Evolutionary conservation across 345 rosid genomes (phyloP), one percentile per base, ranked within the genome.

Genomic region (Sisymbrium irio): DNA sequence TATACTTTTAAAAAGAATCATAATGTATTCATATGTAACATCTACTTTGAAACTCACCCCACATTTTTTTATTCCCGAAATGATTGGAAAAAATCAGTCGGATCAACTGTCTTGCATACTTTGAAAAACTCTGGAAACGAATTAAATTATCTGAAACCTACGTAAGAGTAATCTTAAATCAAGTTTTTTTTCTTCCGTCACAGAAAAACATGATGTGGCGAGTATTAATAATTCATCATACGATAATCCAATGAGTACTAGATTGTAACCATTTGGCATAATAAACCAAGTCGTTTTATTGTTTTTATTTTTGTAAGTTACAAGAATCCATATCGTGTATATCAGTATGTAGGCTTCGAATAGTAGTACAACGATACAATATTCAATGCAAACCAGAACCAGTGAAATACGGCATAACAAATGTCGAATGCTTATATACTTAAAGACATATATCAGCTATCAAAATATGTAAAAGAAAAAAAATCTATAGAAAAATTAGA

Each of bases 301-400:
- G 4, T 27, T 27, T 8, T 47, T 25, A 8, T 45, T 6, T 9
- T 20, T 22, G 32, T 28, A 14, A 27, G 36, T 53, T 53, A 53
- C 59, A 27, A 51, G 22, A 51, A 51, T 13, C 33, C 19, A 54
- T 14, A 55, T 27, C 2, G 3, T 27, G 28, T 27, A 1, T 27
- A 27, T 27, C 28, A 27, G 3, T 27, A 18, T 65, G 5, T 35
- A 36, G 20, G 35, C 58, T 36, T 50, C 46, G 3, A 35, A 66
- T 36, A 68, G 54, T 68, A 68, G 54, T 68, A 68, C 54, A 41
- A 30, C 42, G 41, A 55, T 55, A 41, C 63, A 28, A 68, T n/a
- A n/a, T n/a, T 68, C 53, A 41, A 55, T 67, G 72, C 62, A 54
- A 7, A 41, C 36, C 40, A 7, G 13, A 54, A 55, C 51, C 28